Evolutionary conservation across 345 rosid genomes (phyloP), one percentile per base, ranked within the genome.

Genomic region (Acer negundo): DNA sequence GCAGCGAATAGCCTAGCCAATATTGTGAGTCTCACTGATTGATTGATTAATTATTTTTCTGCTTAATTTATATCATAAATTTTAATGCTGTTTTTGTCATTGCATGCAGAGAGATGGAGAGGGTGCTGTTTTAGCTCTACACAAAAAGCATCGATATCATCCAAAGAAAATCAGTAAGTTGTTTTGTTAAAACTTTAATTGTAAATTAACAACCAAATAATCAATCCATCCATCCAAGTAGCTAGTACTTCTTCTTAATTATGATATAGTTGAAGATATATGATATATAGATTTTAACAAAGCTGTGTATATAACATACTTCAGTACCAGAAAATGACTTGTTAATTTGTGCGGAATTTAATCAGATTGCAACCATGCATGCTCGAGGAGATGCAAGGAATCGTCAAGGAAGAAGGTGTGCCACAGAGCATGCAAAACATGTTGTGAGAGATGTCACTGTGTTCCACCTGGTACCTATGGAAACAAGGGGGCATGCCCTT

Each of bases 391-490:
- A 72, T 90, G 92, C 82, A 80, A 72, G 56, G 80, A 83, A 72
- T 78, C 90, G 51, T 83, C 90, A 0, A 73, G 86, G 70, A 79
- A 85, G 80, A 84, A 87, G 4, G 47, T 89, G 68, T 90, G 94
- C 81, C 79, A 82, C 55, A 75, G 91, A 73, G 91, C 90, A 22
- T 90, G 94, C 83, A 84, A 78, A 51, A 80, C 87, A 7, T 89
- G 92, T 77, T 90, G 92, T 76, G 35, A 40, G 8, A 76, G 79
- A 77, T 89, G 94, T 87, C 81, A 82, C 58, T 90, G 94, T 72
- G 94, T 90, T 44, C 94, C 92, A 1, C 89, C 91, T 0, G 94
- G 92, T 24, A 87, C 89, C 42, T 87, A 73, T 10, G 90, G 87
- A 51, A 82, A 85, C 89, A 76, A 62, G 75, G 35, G 28, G 10